Percentiles rank a stretch among this genome's conserved stretches.
These are phyloP conservation scores for Sclerotinia nivalis DNA, from an alignment of 2,329 filamentous ascomycete species.

Conservation along the genomic window DNA sequence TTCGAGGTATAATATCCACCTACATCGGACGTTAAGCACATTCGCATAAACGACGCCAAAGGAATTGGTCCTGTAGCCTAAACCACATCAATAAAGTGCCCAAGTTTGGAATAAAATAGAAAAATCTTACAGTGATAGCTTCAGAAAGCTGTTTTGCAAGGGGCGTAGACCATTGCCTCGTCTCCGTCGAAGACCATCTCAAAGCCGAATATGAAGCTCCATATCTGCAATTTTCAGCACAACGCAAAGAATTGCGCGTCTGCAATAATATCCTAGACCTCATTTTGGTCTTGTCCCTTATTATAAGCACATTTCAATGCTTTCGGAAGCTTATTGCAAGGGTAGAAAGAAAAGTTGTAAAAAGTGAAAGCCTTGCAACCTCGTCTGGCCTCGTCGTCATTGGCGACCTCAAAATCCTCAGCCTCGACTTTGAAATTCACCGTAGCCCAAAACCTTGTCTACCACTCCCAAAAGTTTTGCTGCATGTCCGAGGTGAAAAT, in stretches of 20 bases:
- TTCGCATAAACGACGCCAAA: conserved; percentile 94
- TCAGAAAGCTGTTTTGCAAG: conserved; percentile 83
- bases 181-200: conserved; percentile 39
- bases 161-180: conserved; percentile 79
- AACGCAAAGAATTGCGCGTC: conserved; percentile 34
- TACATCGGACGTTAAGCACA: conserved; percentile 88
- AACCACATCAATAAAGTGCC: conserved; percentile 41
- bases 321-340: conserved; percentile 3
- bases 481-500: not conserved
- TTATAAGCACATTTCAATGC: conserved; percentile 28
- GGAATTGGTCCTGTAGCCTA: conserved; percentile 87
- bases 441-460: not conserved
- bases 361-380: conserved; percentile 24
- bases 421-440: conserved; percentile 15
- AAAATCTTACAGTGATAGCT: conserved; percentile 71
- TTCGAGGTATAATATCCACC: conserved; percentile 91
- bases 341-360: conserved; percentile 17
- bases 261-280: conserved; percentile 36
- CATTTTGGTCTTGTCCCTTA: conserved; percentile 30
- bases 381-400: conserved; percentile 21
- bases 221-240: conserved; percentile 30
- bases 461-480: not conserved
- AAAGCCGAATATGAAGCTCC: conserved; percentile 27
- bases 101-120: not conserved
- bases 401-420: conserved; percentile 16